phyloP scores from a whole-genome alignment of 371 early-diverging fungal genomes.

The Syncephalis plumigaleata region DNA sequence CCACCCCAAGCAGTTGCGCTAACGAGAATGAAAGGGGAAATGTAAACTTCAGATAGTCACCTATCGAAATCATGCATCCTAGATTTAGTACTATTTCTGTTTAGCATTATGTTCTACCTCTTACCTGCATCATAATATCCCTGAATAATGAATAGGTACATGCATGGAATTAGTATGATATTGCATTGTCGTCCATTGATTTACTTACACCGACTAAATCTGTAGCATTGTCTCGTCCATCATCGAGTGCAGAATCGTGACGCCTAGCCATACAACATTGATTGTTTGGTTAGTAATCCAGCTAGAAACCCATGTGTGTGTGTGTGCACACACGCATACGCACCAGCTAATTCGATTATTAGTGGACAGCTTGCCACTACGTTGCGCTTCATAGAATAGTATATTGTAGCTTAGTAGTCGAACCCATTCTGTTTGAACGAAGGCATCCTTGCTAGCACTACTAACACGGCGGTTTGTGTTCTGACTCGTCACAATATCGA shows the following conservation, averaged over 20 bases:
- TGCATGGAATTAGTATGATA: neutral
- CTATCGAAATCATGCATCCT: slow-evolving; percentile 8
- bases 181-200: neutral
- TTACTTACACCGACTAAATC: slow-evolving; percentile 22
- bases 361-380: slow-evolving; percentile 28
- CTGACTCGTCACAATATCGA: too few species aligned
- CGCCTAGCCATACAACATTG: slow-evolving; percentile 14
- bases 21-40: slow-evolving; percentile 33
- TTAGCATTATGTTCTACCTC: slow-evolving; percentile 1
- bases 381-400: slow-evolving; percentile 35
- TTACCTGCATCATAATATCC: slow-evolving; percentile 26
- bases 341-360: slow-evolving; percentile 31
- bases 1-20: slow-evolving; percentile 32
- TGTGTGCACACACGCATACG: neutral
- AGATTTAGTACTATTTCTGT: neutral
- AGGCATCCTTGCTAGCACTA: too few species aligned
- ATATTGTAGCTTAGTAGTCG: slow-evolving; percentile 21
- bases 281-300: neutral
- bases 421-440: too few species aligned
- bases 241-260: slow-evolving; percentile 24
- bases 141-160: neutral
- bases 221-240: slow-evolving; percentile 24
- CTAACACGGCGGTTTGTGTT: too few species aligned
- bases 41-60: slow-evolving; percentile 43
- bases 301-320: neutral